A percentile compares a stretch with the other conserved stretches of the same genome.
These are phyloP conservation scores for Ceratocystis cacaofunesta DNA, from an alignment of 2,329 filamentous ascomycete species.

Conservation along the genomic window DNA sequence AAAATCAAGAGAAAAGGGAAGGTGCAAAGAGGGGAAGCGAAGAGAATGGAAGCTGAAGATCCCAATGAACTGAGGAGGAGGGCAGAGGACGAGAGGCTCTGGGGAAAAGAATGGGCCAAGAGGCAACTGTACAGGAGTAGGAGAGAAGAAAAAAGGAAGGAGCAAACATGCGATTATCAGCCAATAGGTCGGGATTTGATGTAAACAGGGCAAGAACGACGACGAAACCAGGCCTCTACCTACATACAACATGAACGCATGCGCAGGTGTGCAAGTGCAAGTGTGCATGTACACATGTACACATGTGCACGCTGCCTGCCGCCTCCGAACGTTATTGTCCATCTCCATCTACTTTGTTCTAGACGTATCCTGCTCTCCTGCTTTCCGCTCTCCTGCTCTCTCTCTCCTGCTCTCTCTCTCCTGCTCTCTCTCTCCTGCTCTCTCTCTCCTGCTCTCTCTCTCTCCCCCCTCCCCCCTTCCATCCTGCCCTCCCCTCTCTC, in stretches of 20 bases:
- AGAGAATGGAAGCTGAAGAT: background rate
- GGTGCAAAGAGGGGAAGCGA: slow-evolving; percentile 1
- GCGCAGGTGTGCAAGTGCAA: background rate
- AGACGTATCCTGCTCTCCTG: background rate
- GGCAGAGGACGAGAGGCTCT: background rate
- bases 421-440: background rate
- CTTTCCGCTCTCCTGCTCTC: background rate
- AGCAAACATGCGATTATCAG: background rate
- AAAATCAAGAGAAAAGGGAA: background rate
- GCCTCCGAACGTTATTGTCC: background rate
- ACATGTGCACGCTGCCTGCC: background rate
- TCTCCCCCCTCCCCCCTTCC: background rate
- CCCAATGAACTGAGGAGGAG: background rate
- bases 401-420: background rate
- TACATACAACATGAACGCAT: background rate
- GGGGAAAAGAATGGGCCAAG: background rate
- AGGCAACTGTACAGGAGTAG: background rate
- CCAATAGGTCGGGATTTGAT: background rate
- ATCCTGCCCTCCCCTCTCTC: background rate
- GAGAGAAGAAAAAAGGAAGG: background rate
- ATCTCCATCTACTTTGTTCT: background rate
- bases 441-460: too few species aligned
- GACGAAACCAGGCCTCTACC: background rate
- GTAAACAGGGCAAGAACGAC: background rate
- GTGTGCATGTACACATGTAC: background rate